phyloP scores from a whole-genome alignment of 768 basidiomycete genomes.

The Lentinula edodes region DNA sequence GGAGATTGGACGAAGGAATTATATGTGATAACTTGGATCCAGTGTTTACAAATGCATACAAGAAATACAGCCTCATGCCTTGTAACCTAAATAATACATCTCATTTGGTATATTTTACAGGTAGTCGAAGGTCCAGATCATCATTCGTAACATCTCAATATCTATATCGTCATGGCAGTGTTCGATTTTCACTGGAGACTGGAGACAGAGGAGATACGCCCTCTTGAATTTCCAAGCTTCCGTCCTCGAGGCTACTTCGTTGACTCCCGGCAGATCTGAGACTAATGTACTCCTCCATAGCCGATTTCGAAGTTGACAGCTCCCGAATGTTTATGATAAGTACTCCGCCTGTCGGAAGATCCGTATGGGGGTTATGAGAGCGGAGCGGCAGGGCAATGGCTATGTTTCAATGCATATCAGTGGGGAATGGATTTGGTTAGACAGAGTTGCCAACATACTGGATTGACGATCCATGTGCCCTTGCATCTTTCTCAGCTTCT shows the following conservation, averaged over 20 bases:
- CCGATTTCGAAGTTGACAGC: background rate
- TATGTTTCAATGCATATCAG: background rate
- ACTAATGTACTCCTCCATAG: constrained; percentile 3
- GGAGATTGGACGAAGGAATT: too few relatives aligned
- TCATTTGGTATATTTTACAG: too few relatives aligned
- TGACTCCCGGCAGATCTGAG: background rate
- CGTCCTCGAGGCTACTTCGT: constrained; percentile 2
- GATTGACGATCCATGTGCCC: background rate
- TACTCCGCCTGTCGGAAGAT: background rate
- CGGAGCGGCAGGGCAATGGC: constrained; percentile 4
- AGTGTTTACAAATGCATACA: too few relatives aligned
- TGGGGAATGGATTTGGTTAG: background rate
- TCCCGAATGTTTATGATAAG: constrained; percentile 3
- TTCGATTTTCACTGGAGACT: background rate
- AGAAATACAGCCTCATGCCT: too few relatives aligned
- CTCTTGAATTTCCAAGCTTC: background rate
- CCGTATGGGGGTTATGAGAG: background rate
- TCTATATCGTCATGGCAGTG: background rate
- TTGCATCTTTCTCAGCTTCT: constrained; percentile 2
- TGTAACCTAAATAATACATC: too few relatives aligned
- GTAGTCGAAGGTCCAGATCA: too few relatives aligned
- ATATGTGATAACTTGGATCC: too few relatives aligned
- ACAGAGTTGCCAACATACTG: background rate
- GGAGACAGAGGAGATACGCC: background rate
- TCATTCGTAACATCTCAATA: too few relatives aligned